Conservation (phyloP, 2,329 filamentous ascomycete species). For the Hymenoscyphus salicellus region DNA sequence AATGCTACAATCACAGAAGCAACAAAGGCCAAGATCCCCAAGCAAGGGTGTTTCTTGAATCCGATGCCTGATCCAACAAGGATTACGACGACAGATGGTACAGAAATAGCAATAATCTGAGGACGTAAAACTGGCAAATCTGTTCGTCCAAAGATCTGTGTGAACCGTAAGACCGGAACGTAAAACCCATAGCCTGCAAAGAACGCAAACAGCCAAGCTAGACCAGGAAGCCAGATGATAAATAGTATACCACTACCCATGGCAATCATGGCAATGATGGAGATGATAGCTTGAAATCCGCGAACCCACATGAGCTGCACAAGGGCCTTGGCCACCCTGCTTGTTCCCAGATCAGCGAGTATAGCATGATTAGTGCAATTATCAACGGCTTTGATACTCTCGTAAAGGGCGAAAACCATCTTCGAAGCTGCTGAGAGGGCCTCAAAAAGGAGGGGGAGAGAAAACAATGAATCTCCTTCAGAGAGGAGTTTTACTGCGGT, state of each 20-base stretch:
- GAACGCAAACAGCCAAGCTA: neutral
- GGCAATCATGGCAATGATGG: too few species aligned
- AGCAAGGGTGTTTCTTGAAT: neutral
- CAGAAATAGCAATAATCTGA: neutral
- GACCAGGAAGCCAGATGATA: neutral
- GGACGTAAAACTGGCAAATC: neutral
- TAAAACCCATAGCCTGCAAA: neutral
- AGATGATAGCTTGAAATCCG: too few species aligned
- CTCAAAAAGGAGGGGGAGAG: too few species aligned
- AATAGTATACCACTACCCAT: neutral
- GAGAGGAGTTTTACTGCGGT: too few species aligned
- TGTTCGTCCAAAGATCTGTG: neutral
- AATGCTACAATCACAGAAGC: neutral
- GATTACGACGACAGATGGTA: neutral
- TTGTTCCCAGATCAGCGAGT: too few species aligned
- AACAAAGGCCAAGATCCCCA: neutral
- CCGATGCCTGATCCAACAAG: neutral
- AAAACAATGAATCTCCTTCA: too few species aligned
- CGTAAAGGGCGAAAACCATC: too few species aligned
- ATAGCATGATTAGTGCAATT: too few species aligned
- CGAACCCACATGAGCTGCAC: too few species aligned
- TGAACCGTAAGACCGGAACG: neutral
- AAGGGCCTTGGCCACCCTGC: too few species aligned
- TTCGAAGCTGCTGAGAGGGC: too few species aligned
- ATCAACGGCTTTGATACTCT: too few species aligned